Percentiles rank a stretch among this genome's conserved stretches.
phyloP scores from a whole-genome alignment of 805 yeast genomes.

The Schwanniomyces polymorphus region DNA sequence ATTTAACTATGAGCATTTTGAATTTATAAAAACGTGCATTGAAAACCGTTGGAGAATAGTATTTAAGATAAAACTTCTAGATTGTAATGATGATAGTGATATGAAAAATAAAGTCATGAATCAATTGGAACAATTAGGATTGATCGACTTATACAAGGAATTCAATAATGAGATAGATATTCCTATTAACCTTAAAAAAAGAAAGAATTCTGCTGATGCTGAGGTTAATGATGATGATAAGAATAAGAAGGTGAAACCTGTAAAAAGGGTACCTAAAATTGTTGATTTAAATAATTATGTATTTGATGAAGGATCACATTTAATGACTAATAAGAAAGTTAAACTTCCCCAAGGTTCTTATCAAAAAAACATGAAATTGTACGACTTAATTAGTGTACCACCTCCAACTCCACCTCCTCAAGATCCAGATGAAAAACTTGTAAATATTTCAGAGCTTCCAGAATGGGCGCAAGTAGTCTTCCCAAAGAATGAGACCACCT shows the following conservation, averaged over 20 bases:
- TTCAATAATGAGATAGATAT: slow-evolving; percentile 9
- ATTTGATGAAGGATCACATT: slow-evolving; percentile 72
- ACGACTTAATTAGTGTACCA: slow-evolving; percentile 92
- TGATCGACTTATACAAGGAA: slow-evolving; percentile 42
- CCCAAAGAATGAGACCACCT: slow-evolving; percentile 60
- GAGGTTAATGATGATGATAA: slow-evolving; percentile 5
- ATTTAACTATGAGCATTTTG: slow-evolving; percentile 52
- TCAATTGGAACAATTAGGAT: slow-evolving; percentile 46
- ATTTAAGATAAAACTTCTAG: slow-evolving; percentile 47
- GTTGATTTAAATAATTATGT: slow-evolving; percentile 64
- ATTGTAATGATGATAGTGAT: slow-evolving; percentile 25
- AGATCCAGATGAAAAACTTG: slow-evolving; percentile 45
- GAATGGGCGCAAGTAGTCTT: slow-evolving; percentile 81
- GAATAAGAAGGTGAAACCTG: slow-evolving; percentile 8
- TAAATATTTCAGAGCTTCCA: slow-evolving; percentile 66
- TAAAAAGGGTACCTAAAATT: slow-evolving; percentile 43
- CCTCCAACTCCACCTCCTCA: slow-evolving; percentile 58
- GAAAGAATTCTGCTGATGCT: slow-evolving; percentile 14
- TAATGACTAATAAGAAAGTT: slow-evolving; percentile 66
- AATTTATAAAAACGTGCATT: slow-evolving; percentile 48
- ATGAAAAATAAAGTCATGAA: slow-evolving; percentile 22
- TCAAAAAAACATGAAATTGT: slow-evolving; percentile 66
- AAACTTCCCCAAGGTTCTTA: slow-evolving; percentile 82
- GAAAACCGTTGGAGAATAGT: slow-evolving; percentile 52
- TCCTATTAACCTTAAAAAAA: slow-evolving; percentile 13